Evolutionary conservation across 768 basidiomycete genomes (phyloP), one percentile per base, ranked within the genome.

Genomic region (Psilocybe cyanescens): DNA sequence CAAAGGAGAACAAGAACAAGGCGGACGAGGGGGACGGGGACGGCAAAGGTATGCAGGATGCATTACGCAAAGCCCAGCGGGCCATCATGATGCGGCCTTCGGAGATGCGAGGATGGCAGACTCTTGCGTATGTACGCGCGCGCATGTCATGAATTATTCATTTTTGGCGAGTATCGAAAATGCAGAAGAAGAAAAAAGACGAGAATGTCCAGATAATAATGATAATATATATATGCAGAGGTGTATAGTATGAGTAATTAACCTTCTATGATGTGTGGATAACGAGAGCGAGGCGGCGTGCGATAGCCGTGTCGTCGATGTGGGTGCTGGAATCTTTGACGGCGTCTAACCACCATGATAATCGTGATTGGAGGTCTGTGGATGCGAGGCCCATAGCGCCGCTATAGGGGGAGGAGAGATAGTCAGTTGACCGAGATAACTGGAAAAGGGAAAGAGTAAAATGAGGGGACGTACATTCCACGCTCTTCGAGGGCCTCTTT

Each of bases 401-500:
- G 30, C 68, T 67, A 39, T 29, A 37, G 16, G 4, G 52, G 31
- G 46, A 57, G 50, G 37, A 44, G 30, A 44, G 28, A 31, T 6
- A 57, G 48, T 51, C 30, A 28, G 30, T 51, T 30, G 11, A 51
- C 29, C 51, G 31, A 53, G 51, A 31, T 33, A 19, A 16, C 50
- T 29, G 11, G 33, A 37, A 53, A 31, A 35, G 35, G 37, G 35
- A 37, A 52, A n/a, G 24, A 49, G 52, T 45, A 51, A 45, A 49
- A 60, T 41, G 24, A 39, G 29, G 56, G 4, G 37, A 14, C 16
- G 70, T 70, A 94, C 92, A 93, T 80, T 67, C 90, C 93, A 61
- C 93, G 87, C 71, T 93, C 92, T 60, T 83, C 78, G 12, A 94
- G 78, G 3, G 90, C 88, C 58, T 90, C 84, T 30, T 79, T 76